phyloP scores from a whole-genome alignment of 306 rosid genomes.

The Amphicarpaea edgeworthii region DNA sequence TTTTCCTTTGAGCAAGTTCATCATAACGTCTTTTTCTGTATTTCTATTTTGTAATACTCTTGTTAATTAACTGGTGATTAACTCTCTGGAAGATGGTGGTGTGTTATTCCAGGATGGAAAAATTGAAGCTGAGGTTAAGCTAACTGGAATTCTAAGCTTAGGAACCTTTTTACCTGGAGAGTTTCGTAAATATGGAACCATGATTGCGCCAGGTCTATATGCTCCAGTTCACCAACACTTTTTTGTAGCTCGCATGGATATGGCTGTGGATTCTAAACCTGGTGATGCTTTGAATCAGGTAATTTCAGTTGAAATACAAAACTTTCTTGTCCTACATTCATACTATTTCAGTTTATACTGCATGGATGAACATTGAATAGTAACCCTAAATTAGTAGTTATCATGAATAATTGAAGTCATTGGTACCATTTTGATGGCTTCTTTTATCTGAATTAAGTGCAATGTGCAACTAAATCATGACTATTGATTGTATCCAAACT shows the following conservation, averaged over 20 bases:
- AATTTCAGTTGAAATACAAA: conserved; percentile 13
- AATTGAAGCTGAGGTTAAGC: conserved; percentile 87
- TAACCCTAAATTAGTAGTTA: background rate
- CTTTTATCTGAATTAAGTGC: conserved; percentile 1
- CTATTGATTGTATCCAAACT: background rate
- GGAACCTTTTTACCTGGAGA: conserved; percentile 88
- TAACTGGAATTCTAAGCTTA: conserved; percentile 85
- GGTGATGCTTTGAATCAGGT: conserved; percentile 90
- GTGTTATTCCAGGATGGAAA: conserved; percentile 73
- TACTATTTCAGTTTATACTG: conserved; percentile 8
- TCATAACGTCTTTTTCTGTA: background rate
- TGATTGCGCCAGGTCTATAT: conserved; percentile 81
- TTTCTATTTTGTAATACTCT: background rate
- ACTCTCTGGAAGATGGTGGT: conserved; percentile 34
- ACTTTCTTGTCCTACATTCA: background rate
- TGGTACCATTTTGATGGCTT: background rate
- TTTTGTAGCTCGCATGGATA: conserved; percentile 89
- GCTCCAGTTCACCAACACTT: conserved; percentile 92
- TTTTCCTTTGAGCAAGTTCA: background rate
- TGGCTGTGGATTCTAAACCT: conserved; percentile 92
- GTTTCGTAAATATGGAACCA: conserved; percentile 80
- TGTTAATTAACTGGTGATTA: conserved; percentile 13
- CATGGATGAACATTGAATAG: background rate
- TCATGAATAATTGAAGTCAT: background rate
- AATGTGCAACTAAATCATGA: background rate